Conservation (phyloP, 2,329 filamentous ascomycete genomes). For the Lachnellula occidentalis region DNA sequence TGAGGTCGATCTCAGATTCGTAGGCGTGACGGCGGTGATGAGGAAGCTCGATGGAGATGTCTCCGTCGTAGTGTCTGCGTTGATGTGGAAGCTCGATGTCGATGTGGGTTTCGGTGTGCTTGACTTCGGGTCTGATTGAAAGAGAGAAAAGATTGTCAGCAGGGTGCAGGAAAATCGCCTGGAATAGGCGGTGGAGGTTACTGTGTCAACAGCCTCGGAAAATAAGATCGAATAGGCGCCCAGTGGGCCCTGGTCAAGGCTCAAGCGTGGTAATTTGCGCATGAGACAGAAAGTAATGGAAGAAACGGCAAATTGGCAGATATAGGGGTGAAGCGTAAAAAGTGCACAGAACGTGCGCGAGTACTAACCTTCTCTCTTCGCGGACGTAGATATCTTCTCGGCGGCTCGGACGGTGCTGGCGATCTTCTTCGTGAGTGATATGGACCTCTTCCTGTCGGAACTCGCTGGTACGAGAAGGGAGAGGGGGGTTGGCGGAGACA, state of each 20-base stretch:
- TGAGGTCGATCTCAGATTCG: constrained; percentile 47
- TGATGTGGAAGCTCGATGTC: constrained; percentile 41
- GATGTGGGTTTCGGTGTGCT: constrained; percentile 41
- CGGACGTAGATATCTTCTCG: constrained; percentile 47
- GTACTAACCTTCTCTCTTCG: constrained; percentile 50
- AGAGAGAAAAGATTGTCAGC: constrained; percentile 21
- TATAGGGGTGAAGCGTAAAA: neutral
- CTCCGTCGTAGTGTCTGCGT: constrained; percentile 23
- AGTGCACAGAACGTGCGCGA: neutral
- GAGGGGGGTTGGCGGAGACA: constrained; percentile 59
- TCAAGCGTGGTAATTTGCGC: constrained; percentile 9
- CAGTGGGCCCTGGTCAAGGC: constrained; percentile 3
- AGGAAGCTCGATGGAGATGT: constrained; percentile 37
- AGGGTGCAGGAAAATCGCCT: constrained; percentile 17
- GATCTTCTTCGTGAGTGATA: constrained; percentile 74
- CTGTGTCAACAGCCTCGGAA: constrained; percentile 34
- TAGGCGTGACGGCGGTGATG: constrained; percentile 24
- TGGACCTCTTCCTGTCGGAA: constrained; percentile 71
- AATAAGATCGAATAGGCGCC: constrained; percentile 24
- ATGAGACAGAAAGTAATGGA: constrained; percentile 2
- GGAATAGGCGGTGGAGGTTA: constrained; percentile 34
- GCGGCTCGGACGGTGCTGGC: constrained; percentile 65
- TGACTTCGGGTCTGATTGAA: constrained; percentile 31
- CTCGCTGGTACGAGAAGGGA: constrained; percentile 48
- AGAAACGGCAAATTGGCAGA: neutral